phyloP scores from a whole-genome alignment of 1,284 basidiomycete species.

The Ustilago trichophora region DNA sequence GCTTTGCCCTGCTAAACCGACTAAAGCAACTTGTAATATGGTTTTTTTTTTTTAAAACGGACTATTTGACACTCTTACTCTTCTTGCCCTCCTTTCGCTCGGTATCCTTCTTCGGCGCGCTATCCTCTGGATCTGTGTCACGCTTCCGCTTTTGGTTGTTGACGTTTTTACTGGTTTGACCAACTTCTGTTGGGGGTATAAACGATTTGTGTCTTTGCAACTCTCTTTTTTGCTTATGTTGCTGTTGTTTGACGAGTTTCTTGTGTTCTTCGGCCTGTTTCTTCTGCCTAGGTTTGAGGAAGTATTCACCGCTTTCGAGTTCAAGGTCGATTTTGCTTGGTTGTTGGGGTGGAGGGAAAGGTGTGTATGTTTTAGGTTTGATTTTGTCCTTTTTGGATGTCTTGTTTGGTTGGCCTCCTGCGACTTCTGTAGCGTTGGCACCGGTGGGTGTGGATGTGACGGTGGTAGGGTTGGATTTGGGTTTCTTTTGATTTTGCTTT shows the following conservation, averaged over 20 bases:
- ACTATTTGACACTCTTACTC: no score
- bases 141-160: conserved; percentile 19
- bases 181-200: conserved; percentile 49
- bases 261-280: conserved; percentile 69
- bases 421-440: neutral
- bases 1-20: no score
- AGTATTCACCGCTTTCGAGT: conserved; percentile 83
- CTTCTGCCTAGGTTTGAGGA: conserved; percentile 74
- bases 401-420: conserved; percentile 66
- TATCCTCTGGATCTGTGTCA: no score
- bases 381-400: conserved; percentile 60
- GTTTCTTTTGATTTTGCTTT: conserved; percentile 75
- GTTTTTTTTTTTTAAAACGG: no score
- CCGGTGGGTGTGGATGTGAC: neutral
- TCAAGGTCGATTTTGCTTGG: conserved; percentile 95
- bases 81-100: conserved; percentile 24
- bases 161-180: neutral
- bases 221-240: conserved; percentile 48
- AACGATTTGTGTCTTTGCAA: conserved; percentile 52
- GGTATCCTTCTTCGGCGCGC: neutral
- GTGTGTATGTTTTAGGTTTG: conserved; percentile 96
- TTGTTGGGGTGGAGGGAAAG: conserved; percentile 93
- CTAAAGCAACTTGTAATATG: no score
- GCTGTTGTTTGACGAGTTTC: conserved; percentile 49
- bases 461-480: conserved; percentile 76